Evolutionary conservation across 2,329 filamentous ascomycete species (phyloP).

Genomic region (Chaetomium globosum): DNA sequence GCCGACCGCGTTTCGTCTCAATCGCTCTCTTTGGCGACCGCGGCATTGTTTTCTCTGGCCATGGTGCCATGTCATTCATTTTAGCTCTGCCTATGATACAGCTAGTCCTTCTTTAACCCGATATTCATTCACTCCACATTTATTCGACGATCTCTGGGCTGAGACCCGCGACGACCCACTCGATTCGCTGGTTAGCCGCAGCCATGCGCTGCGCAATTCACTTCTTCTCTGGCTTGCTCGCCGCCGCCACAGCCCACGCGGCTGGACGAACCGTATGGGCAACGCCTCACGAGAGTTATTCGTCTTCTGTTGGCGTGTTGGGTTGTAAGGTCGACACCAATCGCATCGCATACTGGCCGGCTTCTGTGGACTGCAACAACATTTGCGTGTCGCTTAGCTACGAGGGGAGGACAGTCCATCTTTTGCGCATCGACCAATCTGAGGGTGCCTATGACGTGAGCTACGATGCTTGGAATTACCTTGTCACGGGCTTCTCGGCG

Average conservation of each 20-base stretch:
- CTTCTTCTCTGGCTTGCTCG: constrained; percentile 25
- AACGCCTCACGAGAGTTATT: constrained; percentile 61
- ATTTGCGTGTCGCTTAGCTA: constrained; percentile 59
- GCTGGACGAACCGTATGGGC: constrained; percentile 41
- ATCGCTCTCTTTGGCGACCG: constrained; percentile 11
- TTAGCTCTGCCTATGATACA: constrained; percentile 9
- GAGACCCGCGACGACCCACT: constrained; percentile 17
- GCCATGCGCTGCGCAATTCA: constrained; percentile 29
- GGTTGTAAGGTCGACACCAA: constrained; percentile 64
- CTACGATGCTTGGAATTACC: constrained; percentile 65
- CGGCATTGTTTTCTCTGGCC: constrained; percentile 11
- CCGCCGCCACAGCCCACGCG: constrained; percentile 32
- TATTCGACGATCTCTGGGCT: constrained; percentile 1
- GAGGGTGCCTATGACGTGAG: constrained; percentile 59
- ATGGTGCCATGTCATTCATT: constrained; percentile 31
- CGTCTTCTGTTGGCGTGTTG: constrained; percentile 59
- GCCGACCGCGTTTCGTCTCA: constrained; percentile 7
- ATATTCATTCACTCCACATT: constrained; percentile 1
- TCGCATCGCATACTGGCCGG: constrained; percentile 64
- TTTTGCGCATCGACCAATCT: constrained; percentile 61
- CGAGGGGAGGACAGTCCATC: constrained; percentile 54
- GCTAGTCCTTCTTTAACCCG: constrained; percentile 20
- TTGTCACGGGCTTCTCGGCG: constrained; percentile 55
- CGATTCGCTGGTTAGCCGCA: constrained; percentile 24
- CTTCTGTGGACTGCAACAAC: constrained; percentile 55